Conservation (phyloP, 2,329 filamentous ascomycete species). For the Colletotrichum tabaci region DNA sequence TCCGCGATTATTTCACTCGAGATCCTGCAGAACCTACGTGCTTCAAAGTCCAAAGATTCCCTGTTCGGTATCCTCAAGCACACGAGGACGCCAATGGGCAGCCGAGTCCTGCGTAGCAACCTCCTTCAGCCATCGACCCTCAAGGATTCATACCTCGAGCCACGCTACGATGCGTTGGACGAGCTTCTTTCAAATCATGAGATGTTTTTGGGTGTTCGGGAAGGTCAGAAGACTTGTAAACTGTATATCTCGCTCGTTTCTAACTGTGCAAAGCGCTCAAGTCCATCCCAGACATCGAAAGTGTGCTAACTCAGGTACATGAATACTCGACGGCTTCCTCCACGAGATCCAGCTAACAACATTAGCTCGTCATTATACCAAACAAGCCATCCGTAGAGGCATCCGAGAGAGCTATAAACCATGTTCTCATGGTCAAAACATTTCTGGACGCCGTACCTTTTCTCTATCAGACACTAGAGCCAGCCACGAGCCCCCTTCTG, state of each 20-base stretch:
- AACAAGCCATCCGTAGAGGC: constrained; percentile 75
- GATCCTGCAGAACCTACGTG: constrained; percentile 88
- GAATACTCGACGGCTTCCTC: accelerated
- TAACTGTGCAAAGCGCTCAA: constrained; percentile 73
- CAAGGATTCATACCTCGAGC: constrained; percentile 74
- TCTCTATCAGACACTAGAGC: constrained; percentile 77
- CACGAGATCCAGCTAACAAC: constrained; percentile 41
- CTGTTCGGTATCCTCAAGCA: constrained; percentile 89
- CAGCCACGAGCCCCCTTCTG: constrained; percentile 76
- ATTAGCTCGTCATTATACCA: constrained; percentile 82
- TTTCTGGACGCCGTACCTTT: constrained; percentile 79
- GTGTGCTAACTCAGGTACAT: constrained; percentile 79
- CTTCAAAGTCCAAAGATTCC: constrained; percentile 83
- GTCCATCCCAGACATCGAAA: constrained; percentile 84
- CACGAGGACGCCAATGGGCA: constrained; percentile 90
- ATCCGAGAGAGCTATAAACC: constrained; percentile 87
- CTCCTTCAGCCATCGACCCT: constrained; percentile 90
- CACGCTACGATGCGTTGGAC: constrained; percentile 85
- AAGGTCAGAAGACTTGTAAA: constrained; percentile 64
- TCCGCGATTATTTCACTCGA: constrained; percentile 90
- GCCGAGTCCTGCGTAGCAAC: constrained; percentile 85
- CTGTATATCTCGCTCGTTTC: neutral
- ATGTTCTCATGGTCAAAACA: constrained; percentile 88
- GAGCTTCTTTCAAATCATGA: constrained; percentile 87
- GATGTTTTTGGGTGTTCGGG: constrained; percentile 83